Percentiles rank a stretch among this genome's conserved stretches.
Conservation (phyloP, 2,329 filamentous ascomycete species). For the Neopestalotiopsis sp. region DNA sequence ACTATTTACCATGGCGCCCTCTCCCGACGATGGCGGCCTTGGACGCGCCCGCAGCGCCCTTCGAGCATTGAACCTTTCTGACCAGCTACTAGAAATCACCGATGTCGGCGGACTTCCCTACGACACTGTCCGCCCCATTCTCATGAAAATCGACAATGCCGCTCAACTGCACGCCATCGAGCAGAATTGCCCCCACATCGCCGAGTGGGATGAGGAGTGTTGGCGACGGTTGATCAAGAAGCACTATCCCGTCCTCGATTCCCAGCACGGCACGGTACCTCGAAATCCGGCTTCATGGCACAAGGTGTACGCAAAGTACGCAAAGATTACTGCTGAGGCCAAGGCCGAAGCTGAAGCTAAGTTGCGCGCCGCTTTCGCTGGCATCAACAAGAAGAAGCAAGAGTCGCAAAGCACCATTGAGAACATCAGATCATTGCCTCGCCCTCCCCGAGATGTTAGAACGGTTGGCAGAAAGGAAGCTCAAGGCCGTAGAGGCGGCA, state of each 20-base stretch:
- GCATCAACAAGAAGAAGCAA: conserved; percentile 62
- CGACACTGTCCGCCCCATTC: conserved; percentile 68
- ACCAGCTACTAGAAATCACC: conserved; percentile 51
- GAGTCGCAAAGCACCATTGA: conserved; percentile 64
- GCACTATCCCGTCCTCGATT: conserved; percentile 72
- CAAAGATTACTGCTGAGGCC: conserved; percentile 61
- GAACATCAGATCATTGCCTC: conserved; percentile 52
- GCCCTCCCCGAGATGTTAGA: conserved; percentile 40
- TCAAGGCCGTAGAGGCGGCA: conserved; percentile 19
- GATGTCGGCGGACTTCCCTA: conserved; percentile 78
- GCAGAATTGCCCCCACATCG: conserved; percentile 76
- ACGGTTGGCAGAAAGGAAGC: conserved; percentile 25
- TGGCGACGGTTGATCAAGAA: conserved; percentile 82
- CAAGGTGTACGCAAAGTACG: conserved; percentile 76
- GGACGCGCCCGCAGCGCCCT: neutral
- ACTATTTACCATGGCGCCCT: neutral
- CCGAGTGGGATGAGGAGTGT: conserved; percentile 70
- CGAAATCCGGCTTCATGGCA: conserved; percentile 75
- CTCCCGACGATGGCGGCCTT: neutral
- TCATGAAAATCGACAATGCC: conserved; percentile 74
- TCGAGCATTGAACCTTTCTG: conserved; percentile 17
- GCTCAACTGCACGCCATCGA: conserved; percentile 79
- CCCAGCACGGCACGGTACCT: conserved; percentile 68
- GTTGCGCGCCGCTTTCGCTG: conserved; percentile 62
- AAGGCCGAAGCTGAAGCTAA: conserved; percentile 63